Base-by-base conservation (phyloP, 2,329 filamentous ascomycete species). In the Neocucurbitaria cava region DNA sequence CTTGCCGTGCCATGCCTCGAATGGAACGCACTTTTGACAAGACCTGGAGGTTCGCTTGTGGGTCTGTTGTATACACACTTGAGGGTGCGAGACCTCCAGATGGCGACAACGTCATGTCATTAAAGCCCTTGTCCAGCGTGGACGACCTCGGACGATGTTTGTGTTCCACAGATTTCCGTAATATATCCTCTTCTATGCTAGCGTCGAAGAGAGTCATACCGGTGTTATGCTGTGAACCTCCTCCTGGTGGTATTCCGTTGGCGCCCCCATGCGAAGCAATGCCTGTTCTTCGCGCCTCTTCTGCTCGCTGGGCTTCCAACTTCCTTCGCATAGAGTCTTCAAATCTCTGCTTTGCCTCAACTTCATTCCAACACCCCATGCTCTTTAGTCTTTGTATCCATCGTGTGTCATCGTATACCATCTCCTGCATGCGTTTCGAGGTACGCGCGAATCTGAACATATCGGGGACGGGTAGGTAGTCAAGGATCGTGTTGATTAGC, bases 331-430 rank as follows among this genome's bases (percentile, higher is more conserved):
- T 83, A 7, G 85, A 83, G 21, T 94, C 88, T 58, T 97, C 94
- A 47, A 92, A 91, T 48, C 90, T 81, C 64, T 85, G 87, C 56
- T 93, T 85, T 4, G 95, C 95, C 72, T 96, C 94, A 3, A 81
- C 76, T 72, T 99, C 95, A 70, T 96, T 89, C 95, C 95, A 99
- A 63, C 90, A 89, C 1, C 89, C 91, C 87, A 99, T 96, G 54
- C 84, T 87, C 72, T 90, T 90, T 49, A 99, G 78, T 59, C 91
- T 85, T 60, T 91, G 87, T 35, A 98, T 90, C 95, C 95, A 99
- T 79, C 94, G 85, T 45, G 92, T 91, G 76, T 99, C 95, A 75
- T 99, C 95, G 77, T 98, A 99, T 3, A 97, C 93, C 93, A 99
- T 99, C 78, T 99, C 95, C 72, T 90, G 89, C 83, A 98, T 86